These are phyloP conservation scores for Xylaria cubensis DNA, from an alignment of 495 filamentous ascomycete genomes.

Conservation along the genomic window DNA sequence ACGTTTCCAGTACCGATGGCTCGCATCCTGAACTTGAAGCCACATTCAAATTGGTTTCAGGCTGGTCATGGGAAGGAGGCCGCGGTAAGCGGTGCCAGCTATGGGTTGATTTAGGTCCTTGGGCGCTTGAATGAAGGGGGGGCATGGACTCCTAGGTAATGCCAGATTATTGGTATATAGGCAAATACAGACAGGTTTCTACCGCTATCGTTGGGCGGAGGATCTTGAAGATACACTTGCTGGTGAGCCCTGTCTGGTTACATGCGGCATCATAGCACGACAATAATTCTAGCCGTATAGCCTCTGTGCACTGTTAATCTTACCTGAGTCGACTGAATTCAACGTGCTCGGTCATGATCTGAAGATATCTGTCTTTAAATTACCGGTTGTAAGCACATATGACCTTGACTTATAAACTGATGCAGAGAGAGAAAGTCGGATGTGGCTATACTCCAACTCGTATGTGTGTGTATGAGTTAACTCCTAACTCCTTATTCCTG, in stretches of 20 bases:
- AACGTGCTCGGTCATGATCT: neutral
- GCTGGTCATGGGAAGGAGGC: constrained; percentile 62
- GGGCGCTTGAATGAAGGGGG: constrained; percentile 30
- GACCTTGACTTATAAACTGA: neutral
- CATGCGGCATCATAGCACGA: neutral
- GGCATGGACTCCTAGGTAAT: neutral
- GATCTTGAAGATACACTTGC: neutral
- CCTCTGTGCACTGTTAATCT: neutral
- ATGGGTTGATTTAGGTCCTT: constrained; percentile 56
- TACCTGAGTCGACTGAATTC: neutral
- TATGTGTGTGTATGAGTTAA: neutral
- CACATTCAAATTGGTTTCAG: constrained; percentile 57
- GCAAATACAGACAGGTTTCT: neutral
- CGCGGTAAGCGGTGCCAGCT: constrained; percentile 62
- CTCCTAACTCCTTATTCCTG: neutral
- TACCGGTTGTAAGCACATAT: neutral
- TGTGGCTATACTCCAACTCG: neutral
- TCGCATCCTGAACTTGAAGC: constrained; percentile 49
- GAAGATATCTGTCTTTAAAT: neutral
- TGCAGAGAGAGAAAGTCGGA: neutral
- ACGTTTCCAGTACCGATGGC: constrained; percentile 30
- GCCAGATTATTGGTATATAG: neutral
- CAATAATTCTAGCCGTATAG: neutral
- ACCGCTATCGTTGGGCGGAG: neutral
- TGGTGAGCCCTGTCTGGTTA: neutral